Percentiles rank a stretch among this genome's conserved stretches.
Conservation (phyloP, 1,284 basidiomycete species). For the Sporisorium exsertum region DNA sequence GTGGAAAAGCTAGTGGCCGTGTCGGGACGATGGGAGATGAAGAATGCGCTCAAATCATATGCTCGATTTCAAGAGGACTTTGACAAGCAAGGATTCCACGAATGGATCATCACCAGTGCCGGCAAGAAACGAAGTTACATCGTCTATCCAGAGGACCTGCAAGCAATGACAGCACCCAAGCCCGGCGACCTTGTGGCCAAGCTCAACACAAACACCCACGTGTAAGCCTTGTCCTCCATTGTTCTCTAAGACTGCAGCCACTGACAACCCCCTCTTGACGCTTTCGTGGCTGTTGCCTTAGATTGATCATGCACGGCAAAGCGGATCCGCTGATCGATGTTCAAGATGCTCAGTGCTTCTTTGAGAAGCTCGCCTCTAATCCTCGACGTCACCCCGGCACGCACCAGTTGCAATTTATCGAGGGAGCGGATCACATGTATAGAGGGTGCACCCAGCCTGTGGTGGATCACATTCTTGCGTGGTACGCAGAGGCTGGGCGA, state of each 20-base stretch:
- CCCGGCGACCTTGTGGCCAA: conserved; percentile 19
- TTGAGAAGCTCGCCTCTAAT: conserved; percentile 26
- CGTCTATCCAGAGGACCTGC: conserved; percentile 38
- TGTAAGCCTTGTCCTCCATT: conserved; percentile 11
- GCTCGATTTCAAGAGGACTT: conserved; percentile 20
- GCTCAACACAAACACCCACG: conserved; percentile 28
- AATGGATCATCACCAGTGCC: conserved; percentile 51
- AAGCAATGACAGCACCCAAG: conserved; percentile 29
- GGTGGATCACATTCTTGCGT: conserved; percentile 21
- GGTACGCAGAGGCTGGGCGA: conserved; percentile 22
- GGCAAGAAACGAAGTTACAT: conserved; percentile 39
- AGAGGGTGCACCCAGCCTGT: conserved; percentile 20
- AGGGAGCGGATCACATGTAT: conserved; percentile 55
- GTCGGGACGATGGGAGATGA: conserved; percentile 28
- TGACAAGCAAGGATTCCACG: conserved; percentile 41
- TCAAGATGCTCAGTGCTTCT: conserved; percentile 38
- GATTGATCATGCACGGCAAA: conserved; percentile 49
- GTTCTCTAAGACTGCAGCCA: no score
- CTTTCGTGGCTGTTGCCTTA: background rate
- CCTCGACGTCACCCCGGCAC: conserved; percentile 17
- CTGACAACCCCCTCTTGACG: background rate
- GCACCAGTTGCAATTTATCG: conserved; percentile 40
- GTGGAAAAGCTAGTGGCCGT: conserved; percentile 21
- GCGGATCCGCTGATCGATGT: conserved; percentile 38
- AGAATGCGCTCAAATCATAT: conserved; percentile 16